Evolutionary conservation across 2,329 filamentous ascomycete species (phyloP).

Genomic region (Exophiala calicioides): DNA sequence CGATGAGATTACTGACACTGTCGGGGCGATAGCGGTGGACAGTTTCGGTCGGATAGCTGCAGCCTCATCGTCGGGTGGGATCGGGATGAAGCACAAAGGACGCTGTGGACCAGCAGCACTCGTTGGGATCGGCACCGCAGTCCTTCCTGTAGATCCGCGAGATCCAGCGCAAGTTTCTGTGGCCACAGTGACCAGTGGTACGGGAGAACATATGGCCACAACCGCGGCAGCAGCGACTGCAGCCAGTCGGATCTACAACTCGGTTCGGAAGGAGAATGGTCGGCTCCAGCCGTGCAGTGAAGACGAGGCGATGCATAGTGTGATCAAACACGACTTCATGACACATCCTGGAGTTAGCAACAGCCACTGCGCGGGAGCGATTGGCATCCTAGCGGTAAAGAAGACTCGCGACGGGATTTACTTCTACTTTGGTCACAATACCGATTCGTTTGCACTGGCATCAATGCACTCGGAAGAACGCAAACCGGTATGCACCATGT

Average conservation of each 20-base stretch:
- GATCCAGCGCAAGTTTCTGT: conserved; percentile 71
- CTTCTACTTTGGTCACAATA: conserved; percentile 95
- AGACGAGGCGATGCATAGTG: conserved; percentile 73
- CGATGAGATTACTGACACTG: conserved; percentile 84
- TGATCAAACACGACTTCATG: conserved; percentile 91
- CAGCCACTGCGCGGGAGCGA: conserved; percentile 80
- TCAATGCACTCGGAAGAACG: conserved; percentile 81
- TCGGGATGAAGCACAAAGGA: conserved; percentile 96
- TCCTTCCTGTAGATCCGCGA: conserved; percentile 73
- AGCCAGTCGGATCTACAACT: conserved; percentile 79
- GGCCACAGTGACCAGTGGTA: conserved; percentile 87
- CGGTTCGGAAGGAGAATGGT: conserved; percentile 64
- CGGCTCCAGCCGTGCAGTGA: conserved; percentile 67
- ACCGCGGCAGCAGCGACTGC: conserved; percentile 87
- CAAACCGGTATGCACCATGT: conserved; percentile 83
- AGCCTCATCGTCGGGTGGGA: conserved; percentile 93
- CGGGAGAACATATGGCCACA: conserved; percentile 96
- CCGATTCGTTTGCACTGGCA: conserved; percentile 79
- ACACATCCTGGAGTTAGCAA: conserved; percentile 77
- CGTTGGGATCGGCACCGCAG: conserved; percentile 85
- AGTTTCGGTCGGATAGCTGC: conserved; percentile 83
- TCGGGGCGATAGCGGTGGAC: conserved; percentile 93
- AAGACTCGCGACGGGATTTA: conserved; percentile 74
- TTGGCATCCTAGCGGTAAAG: conserved; percentile 89
- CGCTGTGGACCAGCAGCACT: conserved; percentile 89